Conservation (phyloP, 2,329 filamentous ascomycete genomes). For the Cladosporium phlei region DNA sequence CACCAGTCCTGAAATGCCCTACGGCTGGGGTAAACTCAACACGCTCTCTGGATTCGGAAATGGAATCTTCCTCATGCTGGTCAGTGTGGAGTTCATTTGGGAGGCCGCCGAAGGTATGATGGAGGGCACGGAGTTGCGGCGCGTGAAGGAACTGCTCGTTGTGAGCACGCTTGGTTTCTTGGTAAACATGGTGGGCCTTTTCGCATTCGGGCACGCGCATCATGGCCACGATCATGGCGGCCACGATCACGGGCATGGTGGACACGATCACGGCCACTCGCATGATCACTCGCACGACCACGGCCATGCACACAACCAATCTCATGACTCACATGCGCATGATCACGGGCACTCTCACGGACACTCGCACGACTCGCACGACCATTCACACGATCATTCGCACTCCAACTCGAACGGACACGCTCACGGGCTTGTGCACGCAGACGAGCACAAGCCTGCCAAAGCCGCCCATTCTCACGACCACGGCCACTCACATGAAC, state of each 20-base stretch:
- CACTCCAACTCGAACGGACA: constrained; percentile 35
- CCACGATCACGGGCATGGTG: constrained; percentile 58
- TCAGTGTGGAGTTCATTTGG: constrained; percentile 92
- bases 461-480: constrained; percentile 19
- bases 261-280: constrained; percentile 34
- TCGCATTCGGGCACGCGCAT: constrained; percentile 65
- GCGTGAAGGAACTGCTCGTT: constrained; percentile 78
- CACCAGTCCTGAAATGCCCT: constrained; percentile 80
- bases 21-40: constrained; percentile 95
- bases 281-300: constrained; percentile 38
- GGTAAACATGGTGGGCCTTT: constrained; percentile 89
- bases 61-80: constrained; percentile 89
- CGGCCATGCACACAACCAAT: constrained; percentile 19
- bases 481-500: constrained; percentile 39
- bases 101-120: constrained; percentile 85
- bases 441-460: constrained; percentile 14
- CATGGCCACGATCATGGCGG: constrained; percentile 42
- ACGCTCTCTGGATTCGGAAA: constrained; percentile 95
- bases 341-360: constrained; percentile 29
- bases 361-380: constrained; percentile 19
- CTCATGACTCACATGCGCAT: constrained; percentile 31
- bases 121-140: constrained; percentile 76
- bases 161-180: constrained; percentile 81
- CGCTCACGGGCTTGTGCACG: constrained; percentile 21
- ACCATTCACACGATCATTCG: constrained; percentile 19